Evolutionary conservation across 176 grass and related monocot genomes (phyloP), one percentile per base, ranked within the genome.

Genomic region (Oryza brachyantha): DNA sequence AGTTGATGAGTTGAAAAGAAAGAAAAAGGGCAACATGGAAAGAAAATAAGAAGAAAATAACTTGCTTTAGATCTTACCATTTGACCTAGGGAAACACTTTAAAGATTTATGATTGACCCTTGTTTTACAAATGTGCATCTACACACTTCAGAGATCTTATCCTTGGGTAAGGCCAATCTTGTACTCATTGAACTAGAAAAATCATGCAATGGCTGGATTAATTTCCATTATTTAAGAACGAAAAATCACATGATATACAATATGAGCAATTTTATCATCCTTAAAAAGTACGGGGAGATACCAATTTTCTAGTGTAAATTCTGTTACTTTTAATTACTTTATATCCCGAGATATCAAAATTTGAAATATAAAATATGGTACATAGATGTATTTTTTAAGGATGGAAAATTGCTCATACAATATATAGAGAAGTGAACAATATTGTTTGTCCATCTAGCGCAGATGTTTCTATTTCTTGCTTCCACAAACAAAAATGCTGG

Each of bases 51-150:
- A n/a, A n/a, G n/a, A n/a, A 57, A 52, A 40, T 39, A 32, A 35
- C 21, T 25, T 66, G 43, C 48, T 80, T 80, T 46, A 46, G 69
- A 86, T 80, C 69, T 68, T 41, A 67, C 36, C 69, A 67, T 42
- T 74, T 79, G 68, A 79, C 68, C 35, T 37, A 60, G 36, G 36
- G 9, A 55, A 55, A 60, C 24, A 29, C 77, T 79, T 68, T 58
- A 68, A 26, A 74, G 5, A 80, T 85, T 37, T 79, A 19, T 7
- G 41, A 13, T 43, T 79, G 46, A 59, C 60, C 46, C 59, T 64
- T 72, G 17, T 65, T 66, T 82, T 21, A 13, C 27, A 29, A 66
- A 74, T 73, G 29, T 65, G 26, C 0, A 35, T 43, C 14, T 16
- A 66, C 36, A 16, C 62, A 57, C 55, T 31, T 73, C 22, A 39